Evolutionary conservation across 768 basidiomycete species (phyloP).

Genomic region (Amanita fuliginea): DNA sequence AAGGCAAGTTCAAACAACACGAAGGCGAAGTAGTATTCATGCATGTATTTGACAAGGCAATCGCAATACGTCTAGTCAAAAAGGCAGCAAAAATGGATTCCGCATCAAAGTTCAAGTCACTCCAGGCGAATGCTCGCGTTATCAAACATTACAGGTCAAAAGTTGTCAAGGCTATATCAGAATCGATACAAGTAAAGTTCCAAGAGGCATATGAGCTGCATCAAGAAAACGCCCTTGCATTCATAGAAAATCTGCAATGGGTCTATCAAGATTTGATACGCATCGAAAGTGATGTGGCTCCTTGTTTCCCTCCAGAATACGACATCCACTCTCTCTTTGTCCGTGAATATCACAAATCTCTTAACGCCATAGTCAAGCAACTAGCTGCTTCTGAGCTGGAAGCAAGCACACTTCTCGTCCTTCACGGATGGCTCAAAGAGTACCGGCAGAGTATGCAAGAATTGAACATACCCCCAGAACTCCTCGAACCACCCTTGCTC

Average conservation of each 20-base stretch:
- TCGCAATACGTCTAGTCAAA: conserved; percentile 89
- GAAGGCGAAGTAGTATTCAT: conserved; percentile 1
- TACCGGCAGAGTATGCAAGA: conserved; percentile 95
- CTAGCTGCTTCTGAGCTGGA: conserved; percentile 70
- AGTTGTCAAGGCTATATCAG: conserved; percentile 67
- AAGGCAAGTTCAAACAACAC: conserved; percentile 42
- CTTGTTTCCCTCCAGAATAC: conserved; percentile 88
- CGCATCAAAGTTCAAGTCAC: conserved; percentile 85
- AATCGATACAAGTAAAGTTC: conserved; percentile 66
- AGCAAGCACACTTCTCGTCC: conserved; percentile 74
- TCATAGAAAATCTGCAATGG: conserved; percentile 77
- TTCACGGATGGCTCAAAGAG: conserved; percentile 93
- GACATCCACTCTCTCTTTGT: conserved; percentile 78
- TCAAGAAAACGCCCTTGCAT: conserved; percentile 53
- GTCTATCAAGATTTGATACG: conserved; percentile 91
- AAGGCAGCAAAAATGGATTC: conserved; percentile 89
- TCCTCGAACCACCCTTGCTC: conserved; percentile 82
- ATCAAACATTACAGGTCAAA: conserved; percentile 95
- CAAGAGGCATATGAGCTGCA: conserved; percentile 53
- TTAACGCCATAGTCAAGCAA: conserved; percentile 63
- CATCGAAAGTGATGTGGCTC: conserved; percentile 83
- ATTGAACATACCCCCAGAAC: conserved; percentile 69
- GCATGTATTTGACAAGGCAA: conserved; percentile 42
- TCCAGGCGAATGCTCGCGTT: conserved; percentile 85
- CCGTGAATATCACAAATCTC: conserved; percentile 81